Percentiles rank a stretch among this genome's conserved stretches.
These are phyloP conservation scores for Colletotrichum spaethianum DNA, from an alignment of 2,329 filamentous ascomycete species.

Conservation along the genomic window DNA sequence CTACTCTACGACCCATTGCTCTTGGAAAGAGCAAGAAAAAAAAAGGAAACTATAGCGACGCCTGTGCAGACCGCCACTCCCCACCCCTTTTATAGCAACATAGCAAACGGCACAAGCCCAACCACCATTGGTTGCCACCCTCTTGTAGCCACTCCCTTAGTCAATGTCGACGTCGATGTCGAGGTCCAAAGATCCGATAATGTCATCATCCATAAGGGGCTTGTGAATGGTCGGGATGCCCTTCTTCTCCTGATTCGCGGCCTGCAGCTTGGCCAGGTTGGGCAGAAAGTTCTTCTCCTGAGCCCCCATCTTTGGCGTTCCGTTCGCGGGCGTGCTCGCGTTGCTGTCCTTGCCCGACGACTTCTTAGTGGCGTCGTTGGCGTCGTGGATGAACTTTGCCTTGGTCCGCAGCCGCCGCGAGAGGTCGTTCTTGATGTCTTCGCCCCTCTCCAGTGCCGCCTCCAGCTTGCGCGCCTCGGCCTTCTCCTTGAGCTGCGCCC, in stretches of 20 bases:
- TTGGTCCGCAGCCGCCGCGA: constrained; percentile 76
- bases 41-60: constrained; percentile 6
- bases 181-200: constrained; percentile 89
- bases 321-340: constrained; percentile 65
- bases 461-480: constrained; percentile 73
- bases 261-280: constrained; percentile 68
- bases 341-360: constrained; percentile 61
- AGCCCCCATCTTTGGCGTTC: constrained; percentile 63
- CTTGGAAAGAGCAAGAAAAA: neutral
- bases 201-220: constrained; percentile 90
- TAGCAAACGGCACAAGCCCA: neutral
- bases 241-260: constrained; percentile 70
- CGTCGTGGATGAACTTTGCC: constrained; percentile 78
- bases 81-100: constrained; percentile 10
- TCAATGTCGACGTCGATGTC: constrained; percentile 93
- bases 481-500: constrained; percentile 88
- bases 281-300: constrained; percentile 62
- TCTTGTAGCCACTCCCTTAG: constrained; percentile 39
- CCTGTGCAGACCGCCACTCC: neutral
- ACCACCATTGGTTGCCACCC: too few relatives aligned
- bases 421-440: constrained; percentile 70
- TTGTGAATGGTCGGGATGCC: constrained; percentile 80
- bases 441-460: constrained; percentile 74
- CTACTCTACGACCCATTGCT: constrained; percentile 24
- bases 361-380: constrained; percentile 57